Conservation (phyloP, 495 filamentous ascomycete species). For the Penicillium nucicola region DNA sequence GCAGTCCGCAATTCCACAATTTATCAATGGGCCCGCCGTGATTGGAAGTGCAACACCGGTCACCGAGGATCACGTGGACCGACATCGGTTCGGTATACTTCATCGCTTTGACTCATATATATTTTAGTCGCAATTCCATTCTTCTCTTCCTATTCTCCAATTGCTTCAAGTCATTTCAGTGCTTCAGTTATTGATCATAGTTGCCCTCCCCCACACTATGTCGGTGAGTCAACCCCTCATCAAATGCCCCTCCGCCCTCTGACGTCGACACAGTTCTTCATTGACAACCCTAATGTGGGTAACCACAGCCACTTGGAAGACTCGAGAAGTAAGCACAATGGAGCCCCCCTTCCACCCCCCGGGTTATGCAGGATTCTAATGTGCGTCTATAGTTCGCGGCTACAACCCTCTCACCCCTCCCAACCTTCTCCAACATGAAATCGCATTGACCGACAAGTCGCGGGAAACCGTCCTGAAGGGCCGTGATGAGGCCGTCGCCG, state of each 20-base stretch:
- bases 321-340: slow-evolving; percentile 70
- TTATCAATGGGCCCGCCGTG: slow-evolving; percentile 11
- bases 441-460: slow-evolving; percentile 72
- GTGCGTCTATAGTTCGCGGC: slow-evolving; percentile 60
- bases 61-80: slow-evolving; percentile 20
- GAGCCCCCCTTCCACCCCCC: not conserved
- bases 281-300: slow-evolving; percentile 85
- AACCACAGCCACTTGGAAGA: slow-evolving; percentile 79
- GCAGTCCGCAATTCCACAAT: slow-evolving; percentile 8
- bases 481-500: slow-evolving; percentile 75
- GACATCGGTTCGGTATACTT: not conserved
- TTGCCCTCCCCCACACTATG: slow-evolving; percentile 27
- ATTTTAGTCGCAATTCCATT: slow-evolving; percentile 2
- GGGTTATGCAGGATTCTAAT: slow-evolving; percentile 1
- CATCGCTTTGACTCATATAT: slow-evolving; percentile 22
- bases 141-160: not conserved
- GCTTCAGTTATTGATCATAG: not conserved
- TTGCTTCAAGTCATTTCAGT: not conserved
- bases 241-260: slow-evolving; percentile 1
- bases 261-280: slow-evolving; percentile 62
- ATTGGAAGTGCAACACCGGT: slow-evolving; percentile 17
- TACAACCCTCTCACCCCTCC: slow-evolving; percentile 94
- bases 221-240: slow-evolving; percentile 38
- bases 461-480: slow-evolving; percentile 75
- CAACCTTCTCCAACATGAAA: slow-evolving; percentile 93